Conservation (phyloP, 257 asterid species). For the Nicotiana tabacum region DNA sequence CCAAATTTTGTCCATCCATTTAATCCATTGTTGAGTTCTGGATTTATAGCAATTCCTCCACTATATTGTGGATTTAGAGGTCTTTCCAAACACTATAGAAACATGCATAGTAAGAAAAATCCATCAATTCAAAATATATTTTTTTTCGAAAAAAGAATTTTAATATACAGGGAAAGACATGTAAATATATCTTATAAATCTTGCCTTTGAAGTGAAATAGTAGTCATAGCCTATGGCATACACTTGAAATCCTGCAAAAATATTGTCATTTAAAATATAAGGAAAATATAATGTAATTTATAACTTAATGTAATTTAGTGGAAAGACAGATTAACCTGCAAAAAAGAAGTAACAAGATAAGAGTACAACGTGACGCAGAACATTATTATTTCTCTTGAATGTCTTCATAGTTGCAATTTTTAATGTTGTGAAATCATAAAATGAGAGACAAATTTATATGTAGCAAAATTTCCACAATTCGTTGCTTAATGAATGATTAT, state of each 20-base stretch:
- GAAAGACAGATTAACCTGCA: not conserved
- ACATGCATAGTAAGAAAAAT: not conserved
- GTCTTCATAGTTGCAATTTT: not conserved
- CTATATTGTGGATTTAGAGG: constrained; percentile 49
- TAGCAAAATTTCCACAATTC: not conserved
- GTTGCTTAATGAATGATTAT: not conserved
- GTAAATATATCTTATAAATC: constrained; percentile 18
- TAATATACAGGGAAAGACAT: not conserved
- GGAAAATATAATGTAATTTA: not conserved
- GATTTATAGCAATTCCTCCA: constrained; percentile 60
- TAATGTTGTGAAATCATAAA: not conserved
- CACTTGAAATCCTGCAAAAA: constrained; percentile 24
- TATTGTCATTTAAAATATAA: not conserved
- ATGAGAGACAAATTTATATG: not conserved
- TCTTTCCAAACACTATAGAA: constrained; percentile 38
- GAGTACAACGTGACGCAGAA: not conserved
- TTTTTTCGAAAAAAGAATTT: not conserved
- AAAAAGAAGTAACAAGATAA: not conserved
- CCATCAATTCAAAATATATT: not conserved
- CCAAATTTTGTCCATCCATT: constrained; percentile 50
- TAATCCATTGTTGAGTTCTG: constrained; percentile 47
- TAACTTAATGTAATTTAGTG: too few species aligned
- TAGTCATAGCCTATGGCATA: constrained; percentile 44
- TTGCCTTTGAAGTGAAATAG: constrained; percentile 25
- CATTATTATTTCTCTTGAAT: not conserved